Evolutionary conservation across 257 asterid species (phyloP).

Genomic region (Gentiana macrophylla): DNA sequence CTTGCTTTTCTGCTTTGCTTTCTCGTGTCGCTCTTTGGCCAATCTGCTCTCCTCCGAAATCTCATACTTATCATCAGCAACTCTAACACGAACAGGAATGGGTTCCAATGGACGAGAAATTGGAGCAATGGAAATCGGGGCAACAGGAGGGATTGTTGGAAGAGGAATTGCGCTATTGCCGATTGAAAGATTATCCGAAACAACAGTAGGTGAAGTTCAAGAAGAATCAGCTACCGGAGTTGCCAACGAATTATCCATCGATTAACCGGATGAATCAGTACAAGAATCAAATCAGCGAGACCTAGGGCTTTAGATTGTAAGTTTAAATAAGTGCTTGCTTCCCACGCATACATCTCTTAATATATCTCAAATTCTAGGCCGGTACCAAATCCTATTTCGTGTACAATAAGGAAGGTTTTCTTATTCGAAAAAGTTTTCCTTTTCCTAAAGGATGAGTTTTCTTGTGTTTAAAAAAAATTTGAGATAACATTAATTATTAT

Average conservation of each 20-base stretch:
- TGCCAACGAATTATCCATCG: slow-evolving; percentile 29
- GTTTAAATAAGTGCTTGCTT: too few relatives aligned
- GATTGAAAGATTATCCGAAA: slow-evolving; percentile 31
- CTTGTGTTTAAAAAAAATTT: too few relatives aligned
- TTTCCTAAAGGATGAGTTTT: too few relatives aligned
- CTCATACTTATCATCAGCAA: slow-evolving; percentile 49
- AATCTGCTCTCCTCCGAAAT: slow-evolving; percentile 68
- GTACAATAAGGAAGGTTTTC: too few relatives aligned
- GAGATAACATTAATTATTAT: too few relatives aligned
- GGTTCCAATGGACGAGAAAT: slow-evolving; percentile 70
- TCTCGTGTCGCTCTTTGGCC: slow-evolving; percentile 69
- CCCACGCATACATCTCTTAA: too few relatives aligned
- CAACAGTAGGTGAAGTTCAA: slow-evolving; percentile 22
- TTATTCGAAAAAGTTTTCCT: too few relatives aligned
- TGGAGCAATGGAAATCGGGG: slow-evolving; percentile 50
- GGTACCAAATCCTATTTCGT: too few relatives aligned
- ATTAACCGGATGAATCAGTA: too few relatives aligned
- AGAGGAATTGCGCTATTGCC: slow-evolving; percentile 27
- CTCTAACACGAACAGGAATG: slow-evolving; percentile 32
- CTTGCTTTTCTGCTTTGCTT: slow-evolving; percentile 75
- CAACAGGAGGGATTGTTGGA: slow-evolving; percentile 31
- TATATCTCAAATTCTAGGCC: too few relatives aligned
- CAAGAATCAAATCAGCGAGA: too few relatives aligned
- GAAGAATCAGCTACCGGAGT: slow-evolving; percentile 30
- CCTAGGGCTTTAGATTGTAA: too few relatives aligned